Conservation (phyloP, 2,329 filamentous ascomycete species). For the Dryadomyces quercivorus region DNA sequence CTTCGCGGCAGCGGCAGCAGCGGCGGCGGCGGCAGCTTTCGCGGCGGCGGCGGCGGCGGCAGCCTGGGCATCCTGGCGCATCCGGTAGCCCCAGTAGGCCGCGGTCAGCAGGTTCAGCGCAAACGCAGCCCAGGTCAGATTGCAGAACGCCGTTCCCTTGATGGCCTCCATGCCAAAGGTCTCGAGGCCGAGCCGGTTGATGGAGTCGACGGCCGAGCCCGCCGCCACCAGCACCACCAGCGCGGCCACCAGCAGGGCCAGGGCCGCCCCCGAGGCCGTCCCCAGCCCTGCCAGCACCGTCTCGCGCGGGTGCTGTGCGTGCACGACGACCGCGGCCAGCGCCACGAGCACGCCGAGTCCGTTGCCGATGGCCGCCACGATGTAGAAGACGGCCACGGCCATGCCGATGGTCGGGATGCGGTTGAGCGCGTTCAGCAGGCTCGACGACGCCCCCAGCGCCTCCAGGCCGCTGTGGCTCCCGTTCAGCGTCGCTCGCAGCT, state of each 20-base stretch:
- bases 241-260: conserved; percentile 10
- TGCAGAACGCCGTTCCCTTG: conserved; percentile 30
- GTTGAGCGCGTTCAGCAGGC: conserved; percentile 34
- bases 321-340: conserved; percentile 19
- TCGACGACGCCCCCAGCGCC: conserved; percentile 31
- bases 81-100: conserved; percentile 28
- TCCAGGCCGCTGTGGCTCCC: conserved; percentile 28
- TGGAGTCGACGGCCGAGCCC: conserved; percentile 8
- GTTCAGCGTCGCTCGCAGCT: conserved; percentile 24
- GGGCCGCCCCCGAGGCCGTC: conserved; percentile 23
- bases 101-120: conserved; percentile 27
- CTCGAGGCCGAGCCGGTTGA: conserved; percentile 21
- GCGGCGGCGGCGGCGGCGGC: neutral
- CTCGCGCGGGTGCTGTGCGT: conserved; percentile 7
- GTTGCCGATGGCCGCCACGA: conserved; percentile 28
- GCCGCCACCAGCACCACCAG: conserved; percentile 8
- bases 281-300: conserved; percentile 24
- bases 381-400: conserved; percentile 36
- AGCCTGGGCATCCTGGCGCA: conserved; percentile 17
- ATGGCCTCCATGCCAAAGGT: conserved; percentile 31
- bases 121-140: conserved; percentile 34
- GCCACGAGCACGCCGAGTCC: conserved; percentile 32
- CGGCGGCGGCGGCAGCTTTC: neutral
- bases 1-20: neutral
- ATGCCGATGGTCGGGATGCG: conserved; percentile 35